These are phyloP conservation scores for Candida glaebosa DNA, from an alignment of 805 yeast species.

Conservation along the genomic window DNA sequence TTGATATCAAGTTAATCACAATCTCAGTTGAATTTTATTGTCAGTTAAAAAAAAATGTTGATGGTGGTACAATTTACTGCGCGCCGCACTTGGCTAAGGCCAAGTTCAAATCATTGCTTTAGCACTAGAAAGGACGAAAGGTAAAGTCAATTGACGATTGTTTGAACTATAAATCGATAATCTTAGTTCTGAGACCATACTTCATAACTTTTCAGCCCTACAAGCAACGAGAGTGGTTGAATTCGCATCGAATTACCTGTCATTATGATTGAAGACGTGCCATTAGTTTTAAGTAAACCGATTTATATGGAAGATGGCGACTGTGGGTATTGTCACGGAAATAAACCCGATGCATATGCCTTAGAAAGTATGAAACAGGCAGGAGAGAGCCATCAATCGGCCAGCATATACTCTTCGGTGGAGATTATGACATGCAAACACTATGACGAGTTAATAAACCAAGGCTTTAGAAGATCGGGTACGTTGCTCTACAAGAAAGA, in stretches of 20 bases:
- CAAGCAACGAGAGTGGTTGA: no score
- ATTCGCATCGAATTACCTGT: no score
- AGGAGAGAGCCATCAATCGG: conserved; percentile 15
- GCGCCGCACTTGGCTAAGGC: no score
- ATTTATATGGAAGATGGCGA: conserved; percentile 39
- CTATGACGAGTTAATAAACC: conserved; percentile 65
- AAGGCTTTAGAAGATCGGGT: conserved; percentile 82
- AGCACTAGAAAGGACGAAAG: no score
- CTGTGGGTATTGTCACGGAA: conserved; percentile 76
- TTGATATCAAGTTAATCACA: neutral
- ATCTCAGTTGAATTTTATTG: neutral
- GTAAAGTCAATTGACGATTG: no score
- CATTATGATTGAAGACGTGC: conserved; percentile 1
- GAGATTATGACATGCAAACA: conserved; percentile 45
- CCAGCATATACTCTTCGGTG: conserved; percentile 38
- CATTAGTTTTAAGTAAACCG: conserved; percentile 41
- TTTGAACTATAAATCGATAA: no score
- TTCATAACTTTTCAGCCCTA: no score
- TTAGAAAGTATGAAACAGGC: conserved; percentile 25
- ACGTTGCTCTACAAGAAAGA: conserved; percentile 63
- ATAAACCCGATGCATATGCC: conserved; percentile 37
- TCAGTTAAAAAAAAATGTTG: neutral
- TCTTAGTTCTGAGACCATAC: no score
- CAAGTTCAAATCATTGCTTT: no score
- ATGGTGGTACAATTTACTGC: neutral